Percentiles rank a stretch among this genome's conserved stretches.
Evolutionary conservation across 1,139 yeast species (phyloP).

Genomic region (Meyerozyma carpophila): DNA sequence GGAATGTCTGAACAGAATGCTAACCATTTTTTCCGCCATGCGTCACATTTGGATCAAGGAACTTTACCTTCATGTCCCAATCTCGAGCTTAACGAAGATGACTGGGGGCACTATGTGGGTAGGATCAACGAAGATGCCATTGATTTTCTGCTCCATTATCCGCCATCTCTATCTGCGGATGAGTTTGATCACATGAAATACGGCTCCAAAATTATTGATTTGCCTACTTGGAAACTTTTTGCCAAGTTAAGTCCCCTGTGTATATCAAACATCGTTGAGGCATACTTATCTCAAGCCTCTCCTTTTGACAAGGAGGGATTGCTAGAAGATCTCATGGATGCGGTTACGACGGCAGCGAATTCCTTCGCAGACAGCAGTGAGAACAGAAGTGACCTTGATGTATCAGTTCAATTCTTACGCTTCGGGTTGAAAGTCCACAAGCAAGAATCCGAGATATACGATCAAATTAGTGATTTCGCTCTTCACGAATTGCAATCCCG

Average conservation of each 20-base stretch:
- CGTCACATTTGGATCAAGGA: constrained; percentile 14
- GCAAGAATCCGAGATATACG: constrained; percentile 5
- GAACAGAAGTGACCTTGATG: not conserved
- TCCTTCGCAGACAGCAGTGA: not conserved
- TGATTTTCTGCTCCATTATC: constrained; percentile 12
- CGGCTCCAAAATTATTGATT: not conserved
- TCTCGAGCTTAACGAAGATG: constrained; percentile 17
- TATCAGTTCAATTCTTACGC: not conserved
- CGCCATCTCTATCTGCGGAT: constrained; percentile 14
- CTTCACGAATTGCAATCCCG: constrained; percentile 23
- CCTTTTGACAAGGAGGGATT: not conserved
- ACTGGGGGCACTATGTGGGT: constrained; percentile 16
- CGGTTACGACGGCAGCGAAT: not conserved
- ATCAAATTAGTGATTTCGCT: constrained; percentile 21
- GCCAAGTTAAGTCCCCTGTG: constrained; percentile 35
- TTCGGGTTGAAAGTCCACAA: not conserved
- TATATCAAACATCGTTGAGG: constrained; percentile 20
- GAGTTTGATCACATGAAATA: constrained; percentile 12
- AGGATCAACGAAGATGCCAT: constrained; percentile 9
- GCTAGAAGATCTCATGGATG: not conserved
- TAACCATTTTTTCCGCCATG: constrained; percentile 29
- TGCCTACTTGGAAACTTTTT: not conserved
- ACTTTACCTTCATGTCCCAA: constrained; percentile 22
- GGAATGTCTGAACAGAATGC: constrained; percentile 43
- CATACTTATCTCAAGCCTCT: not conserved